Percentiles rank a stretch among this genome's conserved stretches.
Conservation (phyloP, 768 basidiomycete species). For the Gyrodon lividus region DNA sequence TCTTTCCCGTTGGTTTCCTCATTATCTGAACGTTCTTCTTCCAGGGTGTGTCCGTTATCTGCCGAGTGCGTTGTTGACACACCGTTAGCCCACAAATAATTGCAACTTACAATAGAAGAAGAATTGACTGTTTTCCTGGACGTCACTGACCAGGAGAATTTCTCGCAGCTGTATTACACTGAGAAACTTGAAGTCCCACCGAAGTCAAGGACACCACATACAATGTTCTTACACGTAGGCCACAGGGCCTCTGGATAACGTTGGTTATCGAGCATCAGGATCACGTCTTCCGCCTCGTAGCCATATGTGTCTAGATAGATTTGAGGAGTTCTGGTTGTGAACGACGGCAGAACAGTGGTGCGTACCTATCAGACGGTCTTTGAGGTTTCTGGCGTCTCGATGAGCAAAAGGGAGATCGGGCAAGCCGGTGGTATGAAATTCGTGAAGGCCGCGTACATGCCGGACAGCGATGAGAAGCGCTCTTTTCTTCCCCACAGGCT, state of each 20-base stretch:
- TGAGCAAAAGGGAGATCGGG: slow-evolving; percentile 17
- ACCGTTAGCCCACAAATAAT: no score
- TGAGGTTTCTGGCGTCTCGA: slow-evolving; percentile 16
- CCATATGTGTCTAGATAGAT: slow-evolving; percentile 33
- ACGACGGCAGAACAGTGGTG: background rate
- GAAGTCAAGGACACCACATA: slow-evolving; percentile 19
- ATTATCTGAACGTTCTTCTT: slow-evolving; percentile 22
- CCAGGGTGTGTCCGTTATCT: slow-evolving; percentile 24
- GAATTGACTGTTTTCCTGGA: slow-evolving; percentile 44
- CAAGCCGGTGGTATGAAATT: background rate
- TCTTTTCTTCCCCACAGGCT: slow-evolving; percentile 7
- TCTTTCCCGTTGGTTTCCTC: slow-evolving; percentile 50
- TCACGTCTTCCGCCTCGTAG: slow-evolving; percentile 42
- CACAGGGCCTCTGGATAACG: slow-evolving; percentile 24
- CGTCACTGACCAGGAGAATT: slow-evolving; percentile 43
- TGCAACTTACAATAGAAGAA: slow-evolving; percentile 52
- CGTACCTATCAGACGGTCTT: slow-evolving; percentile 18
- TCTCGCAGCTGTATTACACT: slow-evolving; percentile 34
- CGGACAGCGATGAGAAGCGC: slow-evolving; percentile 22
- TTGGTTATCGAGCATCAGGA: slow-evolving; percentile 41
- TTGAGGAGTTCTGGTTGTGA: background rate
- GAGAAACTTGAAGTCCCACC: background rate
- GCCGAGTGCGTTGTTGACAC: background rate
- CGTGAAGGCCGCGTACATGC: slow-evolving; percentile 5
- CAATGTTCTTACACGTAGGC: slow-evolving; percentile 48